Conservation (phyloP, 2,329 filamentous ascomycete species). For the Exophiala bonariae region DNA sequence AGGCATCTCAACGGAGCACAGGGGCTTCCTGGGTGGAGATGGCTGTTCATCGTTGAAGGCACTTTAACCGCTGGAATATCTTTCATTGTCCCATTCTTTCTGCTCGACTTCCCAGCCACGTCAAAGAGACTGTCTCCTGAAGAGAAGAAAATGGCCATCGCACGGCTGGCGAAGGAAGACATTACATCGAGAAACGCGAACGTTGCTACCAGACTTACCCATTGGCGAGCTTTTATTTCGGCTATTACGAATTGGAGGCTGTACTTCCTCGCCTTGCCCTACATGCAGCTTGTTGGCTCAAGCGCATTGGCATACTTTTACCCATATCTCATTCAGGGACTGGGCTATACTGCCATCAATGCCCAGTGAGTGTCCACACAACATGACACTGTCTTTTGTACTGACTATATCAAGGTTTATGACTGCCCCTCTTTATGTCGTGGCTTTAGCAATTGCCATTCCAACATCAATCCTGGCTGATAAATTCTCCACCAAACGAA, state of each 20-base stretch:
- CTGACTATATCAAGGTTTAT: conserved; percentile 43
- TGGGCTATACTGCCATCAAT: conserved; percentile 16
- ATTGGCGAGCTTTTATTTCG: conserved; percentile 15
- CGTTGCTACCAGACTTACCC: conserved; percentile 14
- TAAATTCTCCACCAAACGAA: neutral
- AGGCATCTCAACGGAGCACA: conserved; percentile 45
- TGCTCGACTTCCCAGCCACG: conserved; percentile 68
- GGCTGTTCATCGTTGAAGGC: conserved; percentile 71
- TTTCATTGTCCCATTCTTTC: conserved; percentile 60
- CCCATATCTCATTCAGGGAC: conserved; percentile 25
- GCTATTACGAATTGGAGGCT: neutral
- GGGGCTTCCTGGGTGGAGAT: conserved; percentile 53
- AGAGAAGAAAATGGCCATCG: conserved; percentile 65
- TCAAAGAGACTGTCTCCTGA: conserved; percentile 64
- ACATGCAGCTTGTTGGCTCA: conserved; percentile 2
- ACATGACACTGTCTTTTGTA: neutral
- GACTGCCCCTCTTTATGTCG: conserved; percentile 74
- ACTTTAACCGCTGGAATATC: conserved; percentile 60
- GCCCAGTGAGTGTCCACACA: conserved; percentile 57
- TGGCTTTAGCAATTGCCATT: conserved; percentile 60
- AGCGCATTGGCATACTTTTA: conserved; percentile 34
- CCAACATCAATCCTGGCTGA: neutral
- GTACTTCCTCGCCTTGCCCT: conserved; percentile 30
- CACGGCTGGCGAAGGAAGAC: conserved; percentile 39
- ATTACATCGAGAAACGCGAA: neutral